These are phyloP conservation scores for Ascochyta lentis DNA, from an alignment of 2,329 filamentous ascomycete genomes.

Conservation along the genomic window DNA sequence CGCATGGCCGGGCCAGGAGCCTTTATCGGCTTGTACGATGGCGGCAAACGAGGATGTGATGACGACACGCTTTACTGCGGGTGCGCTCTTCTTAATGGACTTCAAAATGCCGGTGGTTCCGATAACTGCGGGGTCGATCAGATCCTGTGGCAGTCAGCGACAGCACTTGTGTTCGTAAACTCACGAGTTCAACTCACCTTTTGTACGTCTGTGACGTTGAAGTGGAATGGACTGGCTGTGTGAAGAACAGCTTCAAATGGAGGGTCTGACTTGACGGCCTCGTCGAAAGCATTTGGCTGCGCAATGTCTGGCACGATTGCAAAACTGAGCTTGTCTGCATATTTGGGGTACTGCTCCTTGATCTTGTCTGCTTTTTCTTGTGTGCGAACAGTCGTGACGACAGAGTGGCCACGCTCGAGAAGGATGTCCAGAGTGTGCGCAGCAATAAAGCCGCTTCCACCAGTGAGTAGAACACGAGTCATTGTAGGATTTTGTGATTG, in stretches of 20 bases:
- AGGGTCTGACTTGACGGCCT: constrained; percentile 65
- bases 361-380: constrained; percentile 68
- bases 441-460: constrained; percentile 70
- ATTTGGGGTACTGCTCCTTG: constrained; percentile 59
- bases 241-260: constrained; percentile 71
- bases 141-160: constrained; percentile 45
- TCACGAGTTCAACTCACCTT: constrained; percentile 50
- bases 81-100: constrained; percentile 66
- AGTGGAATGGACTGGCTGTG: constrained; percentile 68
- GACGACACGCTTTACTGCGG: constrained; percentile 74
- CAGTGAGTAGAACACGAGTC: constrained; percentile 52
- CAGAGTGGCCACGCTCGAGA: constrained; percentile 63
- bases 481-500: constrained; percentile 24
- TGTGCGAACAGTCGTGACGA: constrained; percentile 68
- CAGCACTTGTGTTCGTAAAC: not conserved
- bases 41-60: constrained; percentile 74
- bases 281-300: constrained; percentile 69
- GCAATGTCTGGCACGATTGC: constrained; percentile 77
- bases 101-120: constrained; percentile 69
- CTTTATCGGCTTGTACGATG: constrained; percentile 64
- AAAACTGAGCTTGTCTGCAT: constrained; percentile 64
- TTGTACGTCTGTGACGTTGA: constrained; percentile 74
- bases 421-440: constrained; percentile 68
- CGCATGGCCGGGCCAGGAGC: constrained; percentile 54
- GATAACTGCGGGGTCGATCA: constrained; percentile 67